Evolutionary conservation across 2,329 filamentous ascomycete species (phyloP).

Genomic region (Neocucurbitaria cava): DNA sequence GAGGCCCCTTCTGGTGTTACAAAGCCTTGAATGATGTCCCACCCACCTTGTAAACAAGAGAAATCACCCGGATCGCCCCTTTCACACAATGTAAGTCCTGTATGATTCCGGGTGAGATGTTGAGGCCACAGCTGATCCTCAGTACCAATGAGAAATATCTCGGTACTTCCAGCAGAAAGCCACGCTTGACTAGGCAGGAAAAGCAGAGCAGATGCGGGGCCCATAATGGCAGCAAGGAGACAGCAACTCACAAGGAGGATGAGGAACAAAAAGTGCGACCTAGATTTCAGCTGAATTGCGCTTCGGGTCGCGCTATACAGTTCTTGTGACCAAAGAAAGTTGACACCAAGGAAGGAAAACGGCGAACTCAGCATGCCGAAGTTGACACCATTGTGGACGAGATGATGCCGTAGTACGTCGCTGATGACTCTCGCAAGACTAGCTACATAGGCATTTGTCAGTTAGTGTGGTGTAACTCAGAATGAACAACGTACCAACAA

Average conservation of each 20-base stretch:
- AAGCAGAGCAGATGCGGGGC: slow-evolving; percentile 6
- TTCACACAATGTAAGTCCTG: background rate
- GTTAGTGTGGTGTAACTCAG: background rate
- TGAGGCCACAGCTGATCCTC: slow-evolving; percentile 1
- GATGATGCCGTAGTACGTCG: background rate
- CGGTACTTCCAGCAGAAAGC: slow-evolving; percentile 1
- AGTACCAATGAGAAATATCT: background rate
- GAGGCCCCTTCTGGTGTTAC: slow-evolving; percentile 1
- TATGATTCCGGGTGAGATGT: background rate
- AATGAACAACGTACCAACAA: background rate
- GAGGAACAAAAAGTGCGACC: background rate
- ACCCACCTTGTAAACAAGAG: slow-evolving; percentile 2
- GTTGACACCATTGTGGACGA: slow-evolving; percentile 4
- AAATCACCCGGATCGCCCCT: background rate
- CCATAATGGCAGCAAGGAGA: slow-evolving; percentile 1
- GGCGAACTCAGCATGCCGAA: slow-evolving; percentile 5
- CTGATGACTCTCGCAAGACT: slow-evolving; percentile 3
- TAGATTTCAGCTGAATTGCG: background rate
- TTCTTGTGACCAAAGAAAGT: slow-evolving; percentile 7
- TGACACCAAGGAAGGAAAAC: slow-evolving; percentile 2
- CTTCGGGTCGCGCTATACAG: background rate
- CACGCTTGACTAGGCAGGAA: slow-evolving; percentile 4
- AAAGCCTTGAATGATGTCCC: slow-evolving; percentile 1
- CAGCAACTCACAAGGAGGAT: background rate
- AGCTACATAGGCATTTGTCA: background rate